phyloP scores from a whole-genome alignment of 208 protist species.

The Jaenimonas drosophilae region DNA sequence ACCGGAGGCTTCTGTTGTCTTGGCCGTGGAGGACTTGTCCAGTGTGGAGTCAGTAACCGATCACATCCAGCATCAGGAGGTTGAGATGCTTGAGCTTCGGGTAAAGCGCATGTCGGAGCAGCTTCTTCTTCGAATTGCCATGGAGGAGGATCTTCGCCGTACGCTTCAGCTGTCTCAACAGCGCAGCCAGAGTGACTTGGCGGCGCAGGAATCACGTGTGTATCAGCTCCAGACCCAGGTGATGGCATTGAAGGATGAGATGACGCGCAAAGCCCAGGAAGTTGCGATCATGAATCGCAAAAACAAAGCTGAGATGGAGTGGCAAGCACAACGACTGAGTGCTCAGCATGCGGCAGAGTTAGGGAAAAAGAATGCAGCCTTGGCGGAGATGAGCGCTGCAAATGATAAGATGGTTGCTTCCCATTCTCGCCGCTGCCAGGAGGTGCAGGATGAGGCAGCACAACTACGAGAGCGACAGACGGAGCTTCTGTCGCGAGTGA shows the following conservation, averaged over 20 bases:
- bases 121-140: conserved; percentile 25
- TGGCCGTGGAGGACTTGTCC: no score
- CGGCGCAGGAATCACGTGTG: neutral
- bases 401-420: no score
- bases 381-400: no score
- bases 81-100: conserved; percentile 6
- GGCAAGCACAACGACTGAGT: no score
- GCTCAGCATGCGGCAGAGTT: no score
- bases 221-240: conserved; percentile 23
- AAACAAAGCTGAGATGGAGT: conserved; percentile 9
- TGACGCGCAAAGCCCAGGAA: conserved; percentile 50
- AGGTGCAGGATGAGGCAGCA: no score
- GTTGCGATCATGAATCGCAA: conserved; percentile 18
- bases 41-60: no score
- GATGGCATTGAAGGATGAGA: conserved; percentile 66
- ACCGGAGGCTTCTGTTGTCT: no score
- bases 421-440: no score
- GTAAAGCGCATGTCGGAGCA: conserved; percentile 33
- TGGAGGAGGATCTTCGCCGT: conserved; percentile 43
- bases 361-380: no score
- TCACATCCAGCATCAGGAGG: conserved; percentile 1
- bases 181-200: conserved; percentile 3
- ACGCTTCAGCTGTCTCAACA: conserved; percentile 28
- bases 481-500: no score
- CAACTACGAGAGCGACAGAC: no score